phyloP scores from a whole-genome alignment of 805 yeast genomes.

The Wickerhamiella domercqiae region DNA sequence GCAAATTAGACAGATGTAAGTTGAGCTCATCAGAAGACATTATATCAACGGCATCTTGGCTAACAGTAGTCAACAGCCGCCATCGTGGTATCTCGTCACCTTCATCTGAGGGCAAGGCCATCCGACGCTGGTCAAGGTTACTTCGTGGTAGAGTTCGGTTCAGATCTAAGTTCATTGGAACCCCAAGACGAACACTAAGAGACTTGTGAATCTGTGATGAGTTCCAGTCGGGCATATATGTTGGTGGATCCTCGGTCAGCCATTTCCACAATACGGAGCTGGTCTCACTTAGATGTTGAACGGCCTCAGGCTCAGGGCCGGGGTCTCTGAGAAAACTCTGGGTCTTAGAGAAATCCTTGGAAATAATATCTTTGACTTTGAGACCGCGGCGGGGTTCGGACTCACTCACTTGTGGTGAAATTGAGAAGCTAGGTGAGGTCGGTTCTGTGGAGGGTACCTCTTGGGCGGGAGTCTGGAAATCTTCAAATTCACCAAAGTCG shows the following conservation, averaged over 20 bases:
- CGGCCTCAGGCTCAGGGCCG: background rate
- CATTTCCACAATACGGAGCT: slow-evolving; percentile 28
- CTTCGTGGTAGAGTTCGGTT: background rate
- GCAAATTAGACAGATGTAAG: slow-evolving; percentile 25
- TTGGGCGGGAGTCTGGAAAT: too few relatives aligned
- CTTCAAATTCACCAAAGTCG: too few relatives aligned
- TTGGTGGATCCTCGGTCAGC: slow-evolving; percentile 33
- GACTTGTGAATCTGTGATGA: slow-evolving; percentile 49
- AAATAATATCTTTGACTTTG: too few relatives aligned
- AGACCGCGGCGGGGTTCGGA: too few relatives aligned
- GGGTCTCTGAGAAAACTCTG: too few relatives aligned
- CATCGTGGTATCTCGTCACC: slow-evolving; percentile 18
- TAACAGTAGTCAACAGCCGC: slow-evolving; percentile 22
- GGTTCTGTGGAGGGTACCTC: too few relatives aligned
- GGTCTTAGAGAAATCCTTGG: too few relatives aligned
- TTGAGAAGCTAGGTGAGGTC: too few relatives aligned
- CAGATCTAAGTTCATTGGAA: slow-evolving; percentile 52
- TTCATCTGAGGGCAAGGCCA: slow-evolving; percentile 11
- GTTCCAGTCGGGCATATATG: slow-evolving; percentile 55
- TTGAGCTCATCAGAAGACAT: slow-evolving; percentile 27
- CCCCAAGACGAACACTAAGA: slow-evolving; percentile 47
- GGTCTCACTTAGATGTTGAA: slow-evolving; percentile 2
- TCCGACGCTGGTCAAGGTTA: slow-evolving; percentile 3
- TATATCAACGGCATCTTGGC: slow-evolving; percentile 25
- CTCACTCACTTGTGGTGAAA: too few relatives aligned